These are phyloP conservation scores for Gigaspora rosea DNA, from an alignment of 192 early-diverging fungal genomes.

Conservation along the genomic window DNA sequence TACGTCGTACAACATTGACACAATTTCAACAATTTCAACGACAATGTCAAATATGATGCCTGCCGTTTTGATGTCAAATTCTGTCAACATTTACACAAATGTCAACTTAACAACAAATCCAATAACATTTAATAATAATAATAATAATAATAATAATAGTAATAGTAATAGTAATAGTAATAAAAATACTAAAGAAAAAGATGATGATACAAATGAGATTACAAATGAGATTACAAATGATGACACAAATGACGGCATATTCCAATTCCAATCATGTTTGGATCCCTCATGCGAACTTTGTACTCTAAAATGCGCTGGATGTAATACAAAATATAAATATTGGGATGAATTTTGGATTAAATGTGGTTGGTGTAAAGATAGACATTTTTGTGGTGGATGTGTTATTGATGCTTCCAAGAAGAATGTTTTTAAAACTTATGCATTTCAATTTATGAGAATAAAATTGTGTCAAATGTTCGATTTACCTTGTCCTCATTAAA, in stretches of 20 bases:
- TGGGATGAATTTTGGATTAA: constrained; percentile 26
- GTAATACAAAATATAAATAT: constrained; percentile 22
- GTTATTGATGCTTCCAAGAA: not conserved
- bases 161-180: not conserved
- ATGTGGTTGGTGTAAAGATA: constrained; percentile 20
- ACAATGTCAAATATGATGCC: too few species aligned
- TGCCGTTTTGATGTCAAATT: too few species aligned
- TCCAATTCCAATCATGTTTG: not conserved
- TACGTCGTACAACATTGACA: not conserved
- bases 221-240: too few species aligned
- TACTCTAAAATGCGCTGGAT: not conserved
- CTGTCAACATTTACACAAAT: too few species aligned
- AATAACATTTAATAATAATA: not conserved
- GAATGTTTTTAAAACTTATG: not conserved
- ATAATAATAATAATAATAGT: not conserved
- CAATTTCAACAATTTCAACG: too few species aligned
- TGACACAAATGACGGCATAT: not conserved
- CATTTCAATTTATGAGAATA: constrained; percentile 7
- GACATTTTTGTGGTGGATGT: constrained; percentile 13
- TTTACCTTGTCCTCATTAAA: constrained; percentile 12
- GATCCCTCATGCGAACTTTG: not conserved
- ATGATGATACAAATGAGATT: not conserved
- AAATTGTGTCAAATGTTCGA: constrained; percentile 22
- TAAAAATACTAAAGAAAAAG: not conserved
- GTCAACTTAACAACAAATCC: too few species aligned